Evolutionary conservation across 2,329 filamentous ascomycete genomes (phyloP), one percentile per base, ranked within the genome.

Genomic region (Coleophoma cylindrospora): DNA sequence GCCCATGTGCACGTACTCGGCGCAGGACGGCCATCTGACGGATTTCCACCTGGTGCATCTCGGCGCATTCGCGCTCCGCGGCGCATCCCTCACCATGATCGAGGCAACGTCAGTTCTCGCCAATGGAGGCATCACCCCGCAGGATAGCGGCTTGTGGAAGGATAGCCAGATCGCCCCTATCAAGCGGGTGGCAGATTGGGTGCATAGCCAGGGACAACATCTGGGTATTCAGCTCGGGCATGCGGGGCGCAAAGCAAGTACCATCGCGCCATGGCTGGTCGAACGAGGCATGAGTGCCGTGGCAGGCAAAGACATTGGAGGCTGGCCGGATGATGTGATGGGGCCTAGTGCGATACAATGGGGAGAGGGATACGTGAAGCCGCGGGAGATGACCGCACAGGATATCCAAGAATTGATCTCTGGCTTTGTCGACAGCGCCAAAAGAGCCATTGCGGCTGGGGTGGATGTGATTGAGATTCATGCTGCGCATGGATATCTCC

Each of bases 191-290:
- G 65, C 66, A 8, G 64, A 70, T 34, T 75, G 74, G 51, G 68
- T 74, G 1, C 76, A 78, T 58, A 54, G 53, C 3, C 75, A 79
- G 50, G 74, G 71, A 60, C 83, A 86, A 61, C 77, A 83, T 41
- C 81, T 90, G 48, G 86, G 76, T 32, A 82, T 91, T 48, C 87
- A 86, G 64, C 70, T 88, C n/a, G 83, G 70, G 2, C 84, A 88
- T 59, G 83, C 83, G 0, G 84, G 84, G 1, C 61, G 70, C 11
- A 72, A 72, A 53, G 69, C 66, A 2, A 65, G 62, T 37, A 64
- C 59, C 3, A 49, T 66, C 2, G 63, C 68, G 1, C 68, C 69
- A 1, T 72, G 67, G 66, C 48, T 70, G 4, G 44, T 49, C 38
- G 45, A 49, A 1, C 34, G 50, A 11, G 63, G 53, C 9, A 66